A percentile compares a stretch with the other conserved stretches of the same genome.
Evolutionary conservation across 202 grass and related monocot genomes (phyloP).

Genomic region (Setaria italica): DNA sequence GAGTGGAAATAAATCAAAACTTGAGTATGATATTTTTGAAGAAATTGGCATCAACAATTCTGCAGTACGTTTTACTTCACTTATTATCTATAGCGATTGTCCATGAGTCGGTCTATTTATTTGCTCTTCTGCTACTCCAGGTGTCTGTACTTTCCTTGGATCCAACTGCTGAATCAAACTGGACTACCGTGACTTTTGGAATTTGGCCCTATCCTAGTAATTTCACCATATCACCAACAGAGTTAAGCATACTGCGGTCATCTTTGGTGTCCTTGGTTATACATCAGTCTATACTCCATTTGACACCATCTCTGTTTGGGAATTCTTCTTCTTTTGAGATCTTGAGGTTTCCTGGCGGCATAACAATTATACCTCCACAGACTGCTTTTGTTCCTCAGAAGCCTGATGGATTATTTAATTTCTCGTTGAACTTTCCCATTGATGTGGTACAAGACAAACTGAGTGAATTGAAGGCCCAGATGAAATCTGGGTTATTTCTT

Average conservation of each 20-base stretch:
- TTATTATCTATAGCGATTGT: background rate
- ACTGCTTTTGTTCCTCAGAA: slow-evolving; percentile 77
- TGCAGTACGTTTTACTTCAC: slow-evolving; percentile 52
- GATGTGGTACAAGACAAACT: slow-evolving; percentile 58
- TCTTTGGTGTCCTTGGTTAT: slow-evolving; percentile 69
- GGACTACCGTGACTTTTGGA: slow-evolving; percentile 67
- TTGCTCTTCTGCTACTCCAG: slow-evolving; percentile 48
- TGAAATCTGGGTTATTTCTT: slow-evolving; percentile 70
- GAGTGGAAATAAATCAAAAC: slow-evolving; percentile 61
- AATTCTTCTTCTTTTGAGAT: slow-evolving; percentile 74
- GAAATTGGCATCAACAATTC: slow-evolving; percentile 75
- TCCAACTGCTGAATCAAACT: slow-evolving; percentile 64
- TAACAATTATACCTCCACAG: slow-evolving; percentile 80
- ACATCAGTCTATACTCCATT: slow-evolving; percentile 65
- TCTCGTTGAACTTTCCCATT: slow-evolving; percentile 75
- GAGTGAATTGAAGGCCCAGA: slow-evolving; percentile 75
- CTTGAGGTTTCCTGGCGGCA: slow-evolving; percentile 72
- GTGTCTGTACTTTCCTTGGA: slow-evolving; percentile 67
- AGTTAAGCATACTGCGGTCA: slow-evolving; percentile 66
- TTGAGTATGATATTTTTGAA: slow-evolving; percentile 84
- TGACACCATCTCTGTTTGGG: slow-evolving; percentile 75
- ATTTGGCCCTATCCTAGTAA: slow-evolving; percentile 76
- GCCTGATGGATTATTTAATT: slow-evolving; percentile 69
- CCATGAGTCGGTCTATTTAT: slow-evolving; percentile 8
- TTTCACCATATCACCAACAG: slow-evolving; percentile 65